phyloP scores from a whole-genome alignment of 2,329 filamentous ascomycete species.

The Alternaria sp. region DNA sequence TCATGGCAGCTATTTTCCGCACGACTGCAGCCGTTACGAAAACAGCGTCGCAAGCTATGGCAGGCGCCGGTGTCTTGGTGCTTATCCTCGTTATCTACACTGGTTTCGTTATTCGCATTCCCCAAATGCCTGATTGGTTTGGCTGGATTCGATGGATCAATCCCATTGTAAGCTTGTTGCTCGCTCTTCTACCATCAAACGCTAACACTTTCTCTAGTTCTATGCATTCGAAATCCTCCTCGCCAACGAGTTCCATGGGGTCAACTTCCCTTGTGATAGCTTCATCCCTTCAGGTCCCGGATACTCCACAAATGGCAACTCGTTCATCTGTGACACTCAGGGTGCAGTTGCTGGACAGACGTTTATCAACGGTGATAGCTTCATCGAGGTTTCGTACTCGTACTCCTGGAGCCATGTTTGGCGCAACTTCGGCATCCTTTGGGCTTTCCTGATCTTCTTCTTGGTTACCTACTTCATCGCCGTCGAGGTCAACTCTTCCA shows the following conservation, averaged over 20 bases:
- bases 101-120: conserved; percentile 72
- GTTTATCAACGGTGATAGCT: conserved; percentile 53
- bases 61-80: conserved; percentile 64
- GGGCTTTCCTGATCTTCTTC: conserved; percentile 71
- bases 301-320: conserved; percentile 30
- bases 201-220: conserved; percentile 43
- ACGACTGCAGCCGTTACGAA: conserved; percentile 77
- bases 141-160: conserved; percentile 66
- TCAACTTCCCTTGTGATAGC: conserved; percentile 44
- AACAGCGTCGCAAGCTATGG: conserved; percentile 67
- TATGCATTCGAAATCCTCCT: conserved; percentile 83
- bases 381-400: conserved; percentile 37
- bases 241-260: conserved; percentile 70
- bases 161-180: conserved; percentile 60
- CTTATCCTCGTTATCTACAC: conserved; percentile 71
- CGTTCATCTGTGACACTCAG: conserved; percentile 49
- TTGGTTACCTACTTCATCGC: conserved; percentile 69
- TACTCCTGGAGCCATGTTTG: conserved; percentile 57
- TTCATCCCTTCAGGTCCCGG: conserved; percentile 52
- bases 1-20: conserved; percentile 85
- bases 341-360: conserved; percentile 51
- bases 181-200: neutral
- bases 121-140: conserved; percentile 61
- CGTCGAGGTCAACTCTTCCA: conserved; percentile 70
- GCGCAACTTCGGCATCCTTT: conserved; percentile 70